Evolutionary conservation across 2,329 filamentous ascomycete species (phyloP), one percentile per base, ranked within the genome.

Genomic region (Blumeriella jaapii): DNA sequence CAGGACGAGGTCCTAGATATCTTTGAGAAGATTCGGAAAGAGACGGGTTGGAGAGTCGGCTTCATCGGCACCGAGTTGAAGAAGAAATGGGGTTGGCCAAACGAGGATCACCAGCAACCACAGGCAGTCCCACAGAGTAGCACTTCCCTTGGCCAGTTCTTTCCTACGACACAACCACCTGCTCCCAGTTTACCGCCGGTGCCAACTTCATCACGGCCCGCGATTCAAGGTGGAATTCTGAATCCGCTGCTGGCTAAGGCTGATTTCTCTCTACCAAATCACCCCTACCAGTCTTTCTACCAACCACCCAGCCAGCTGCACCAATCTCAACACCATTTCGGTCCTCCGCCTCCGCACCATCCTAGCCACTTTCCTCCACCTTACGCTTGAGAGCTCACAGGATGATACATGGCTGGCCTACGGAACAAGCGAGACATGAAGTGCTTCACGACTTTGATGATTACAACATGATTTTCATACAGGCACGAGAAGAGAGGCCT

Each of bases 241-340:
- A 89, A 89, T 50, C 83, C 83, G 1, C 59, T 89, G 24, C 68
- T 78, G 46, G 74, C 71, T 15, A 67, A 67, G 15, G 82, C 82
- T 1, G 82, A 91, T 53, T 91, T 91, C 55, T 78, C 68, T 15
- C 65, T 79, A 47, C 78, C 82, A 3, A 78, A 84, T 45, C 82
- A 87, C 58, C 83, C 85, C 1, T 93, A 91, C 52, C 78, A 84
- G 53, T 75, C 77, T 32, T 78, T 78, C 59, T 93, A 89, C 50
- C 66, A 58, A 43, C 78, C 82, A 22, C 81, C 82, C 1, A 80
- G 70, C 46, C 19, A 27, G 2, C 7, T 13, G 8, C 25, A 6
- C 20, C 39, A 32, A 30, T 35, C 47, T 12, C 29, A 28, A 15
- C 40, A 45, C 16, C 50, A 53, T 19, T 52, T 46, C 31, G 23